Evolutionary conservation across 2,329 filamentous ascomycete genomes (phyloP).

Genomic region (Fusarium sp.): DNA sequence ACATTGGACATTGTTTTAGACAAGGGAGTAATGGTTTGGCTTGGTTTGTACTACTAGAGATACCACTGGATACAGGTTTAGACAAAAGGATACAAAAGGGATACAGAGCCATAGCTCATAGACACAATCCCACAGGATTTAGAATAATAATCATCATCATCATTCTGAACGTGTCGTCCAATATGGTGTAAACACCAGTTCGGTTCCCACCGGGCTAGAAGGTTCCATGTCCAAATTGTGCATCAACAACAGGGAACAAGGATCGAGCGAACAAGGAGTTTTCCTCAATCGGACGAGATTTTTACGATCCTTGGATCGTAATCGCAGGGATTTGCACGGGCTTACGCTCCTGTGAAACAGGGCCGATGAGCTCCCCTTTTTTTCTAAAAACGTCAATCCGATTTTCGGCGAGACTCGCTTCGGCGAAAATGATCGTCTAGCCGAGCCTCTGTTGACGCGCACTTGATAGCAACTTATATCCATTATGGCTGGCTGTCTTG

Average conservation of each 20-base stretch:
- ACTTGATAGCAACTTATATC: rapidly evolving
- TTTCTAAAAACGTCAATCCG: slow-evolving; percentile 15
- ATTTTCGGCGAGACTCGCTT: slow-evolving; percentile 21
- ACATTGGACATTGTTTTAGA: neutral
- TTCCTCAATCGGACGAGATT: slow-evolving; percentile 13
- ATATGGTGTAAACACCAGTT: neutral
- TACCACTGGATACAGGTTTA: slow-evolving; percentile 27
- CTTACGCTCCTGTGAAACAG: slow-evolving; percentile 31
- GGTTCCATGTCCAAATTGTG: neutral
- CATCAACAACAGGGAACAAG: slow-evolving; percentile 4
- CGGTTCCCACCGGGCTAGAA: slow-evolving; percentile 7
- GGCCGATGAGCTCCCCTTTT: slow-evolving; percentile 26
- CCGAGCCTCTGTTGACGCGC: neutral
- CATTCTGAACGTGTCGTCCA: neutral
- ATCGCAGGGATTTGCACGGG: slow-evolving; percentile 16
- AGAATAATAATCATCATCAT: neutral
- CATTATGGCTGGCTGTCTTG: neutral
- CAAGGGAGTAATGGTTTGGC: slow-evolving; percentile 6
- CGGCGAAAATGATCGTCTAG: neutral
- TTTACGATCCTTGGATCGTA: slow-evolving; percentile 12
- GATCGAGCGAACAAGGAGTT: neutral
- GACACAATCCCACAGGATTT: neutral
- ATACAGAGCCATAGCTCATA: neutral
- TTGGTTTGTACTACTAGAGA: slow-evolving; percentile 20
- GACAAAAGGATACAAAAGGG: slow-evolving; percentile 11